Percentiles rank a stretch among this genome's conserved stretches.
Conservation (phyloP, 1,139 yeast genomes). For the Suhomyces coccinellae region DNA sequence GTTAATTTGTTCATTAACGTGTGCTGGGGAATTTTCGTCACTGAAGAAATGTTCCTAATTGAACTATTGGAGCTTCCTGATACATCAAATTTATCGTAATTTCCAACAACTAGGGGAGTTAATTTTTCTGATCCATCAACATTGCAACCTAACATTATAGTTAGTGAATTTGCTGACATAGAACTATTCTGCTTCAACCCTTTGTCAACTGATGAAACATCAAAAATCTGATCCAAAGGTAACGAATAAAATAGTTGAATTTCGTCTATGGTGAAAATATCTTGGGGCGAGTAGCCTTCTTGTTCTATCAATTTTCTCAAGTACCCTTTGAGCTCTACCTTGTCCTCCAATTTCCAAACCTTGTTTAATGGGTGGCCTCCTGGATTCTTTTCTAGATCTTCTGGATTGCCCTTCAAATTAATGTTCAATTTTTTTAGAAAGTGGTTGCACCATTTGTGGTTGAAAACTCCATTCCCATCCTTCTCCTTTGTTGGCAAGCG, state of each 20-base stretch:
- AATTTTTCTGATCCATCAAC: slow-evolving; percentile 63
- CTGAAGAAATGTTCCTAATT: slow-evolving; percentile 27
- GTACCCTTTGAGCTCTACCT: slow-evolving; percentile 41
- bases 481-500: slow-evolving; percentile 53
- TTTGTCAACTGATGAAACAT: slow-evolving; percentile 47
- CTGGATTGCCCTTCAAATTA: slow-evolving; percentile 46
- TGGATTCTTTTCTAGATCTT: slow-evolving; percentile 39
- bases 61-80: slow-evolving; percentile 31
- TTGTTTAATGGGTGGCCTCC: slow-evolving; percentile 46
- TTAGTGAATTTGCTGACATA: slow-evolving; percentile 54
- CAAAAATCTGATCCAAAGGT: slow-evolving; percentile 61
- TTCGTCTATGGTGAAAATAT: slow-evolving; percentile 62
- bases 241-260: slow-evolving; percentile 60
- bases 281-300: slow-evolving; percentile 48
- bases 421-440: slow-evolving; percentile 57
- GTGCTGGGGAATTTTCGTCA: slow-evolving; percentile 22
- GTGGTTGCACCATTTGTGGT: slow-evolving; percentile 65
- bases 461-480: slow-evolving; percentile 65
- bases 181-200: slow-evolving; percentile 44
- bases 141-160: slow-evolving; percentile 64
- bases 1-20: slow-evolving; percentile 48
- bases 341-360: slow-evolving; percentile 64
- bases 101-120: slow-evolving; percentile 62
- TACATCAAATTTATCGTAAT: slow-evolving; percentile 55
- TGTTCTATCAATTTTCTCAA: slow-evolving; percentile 31